Conservation (phyloP, 192 early-diverging fungal genomes). For the Linnemannia schmuckeri region DNA sequence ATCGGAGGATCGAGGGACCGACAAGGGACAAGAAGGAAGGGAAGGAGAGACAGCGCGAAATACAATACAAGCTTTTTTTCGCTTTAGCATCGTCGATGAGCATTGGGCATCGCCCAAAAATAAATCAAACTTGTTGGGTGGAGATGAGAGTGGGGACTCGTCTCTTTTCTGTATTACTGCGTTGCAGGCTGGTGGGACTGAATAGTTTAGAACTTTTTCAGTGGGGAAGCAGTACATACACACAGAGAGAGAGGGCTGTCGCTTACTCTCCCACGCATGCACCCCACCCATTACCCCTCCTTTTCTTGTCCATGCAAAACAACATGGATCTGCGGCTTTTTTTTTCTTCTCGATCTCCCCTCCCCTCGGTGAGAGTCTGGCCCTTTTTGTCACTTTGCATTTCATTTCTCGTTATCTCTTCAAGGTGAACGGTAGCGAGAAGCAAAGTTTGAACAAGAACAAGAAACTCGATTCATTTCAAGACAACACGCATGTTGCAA, state of each 20-base stretch:
- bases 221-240: too few species aligned
- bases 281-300: background rate
- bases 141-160: background rate
- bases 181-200: too few species aligned
- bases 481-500: background rate
- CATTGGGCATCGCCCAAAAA: background rate
- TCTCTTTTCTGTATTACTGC: background rate
- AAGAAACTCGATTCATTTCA: background rate
- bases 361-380: background rate
- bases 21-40: background rate
- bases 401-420: background rate
- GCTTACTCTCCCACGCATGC: conserved; percentile 4
- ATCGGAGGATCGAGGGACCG: background rate
- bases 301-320: background rate
- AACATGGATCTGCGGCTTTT: background rate
- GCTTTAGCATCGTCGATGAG: too few species aligned
- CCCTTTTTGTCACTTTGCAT: background rate
- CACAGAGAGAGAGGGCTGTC: background rate
- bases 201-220: too few species aligned
- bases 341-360: background rate
- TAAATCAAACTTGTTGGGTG: background rate
- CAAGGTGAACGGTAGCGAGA: background rate
- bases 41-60: too few species aligned
- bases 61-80: too few species aligned
- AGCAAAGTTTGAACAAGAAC: background rate